Conservation (phyloP, 2,329 filamentous ascomycete genomes). For the Calonectria crousiana region DNA sequence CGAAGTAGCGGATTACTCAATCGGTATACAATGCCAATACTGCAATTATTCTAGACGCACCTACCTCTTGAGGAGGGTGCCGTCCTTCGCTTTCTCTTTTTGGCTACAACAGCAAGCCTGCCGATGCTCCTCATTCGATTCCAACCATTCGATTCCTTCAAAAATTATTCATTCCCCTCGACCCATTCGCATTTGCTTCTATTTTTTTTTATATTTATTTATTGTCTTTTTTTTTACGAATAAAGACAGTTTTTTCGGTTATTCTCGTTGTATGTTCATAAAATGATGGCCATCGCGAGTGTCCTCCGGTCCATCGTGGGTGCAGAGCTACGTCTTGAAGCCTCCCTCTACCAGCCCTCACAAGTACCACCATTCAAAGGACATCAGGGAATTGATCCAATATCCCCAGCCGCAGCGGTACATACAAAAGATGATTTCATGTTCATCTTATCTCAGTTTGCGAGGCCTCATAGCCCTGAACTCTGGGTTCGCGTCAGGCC, state of each 20-base stretch:
- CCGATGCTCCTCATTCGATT: background rate
- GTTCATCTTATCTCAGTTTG: background rate
- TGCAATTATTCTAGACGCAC: too few relatives aligned
- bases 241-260: background rate
- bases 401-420: background rate
- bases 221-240: background rate
- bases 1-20: constrained; percentile 22
- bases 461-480: background rate
- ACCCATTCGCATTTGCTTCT: background rate
- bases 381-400: background rate
- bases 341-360: too few relatives aligned
- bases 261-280: too few relatives aligned
- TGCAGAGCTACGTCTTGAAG: too few relatives aligned
- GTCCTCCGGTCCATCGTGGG: too few relatives aligned
- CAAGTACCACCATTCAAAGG: too few relatives aligned
- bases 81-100: constrained; percentile 9
- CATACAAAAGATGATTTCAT: background rate
- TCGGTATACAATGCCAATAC: background rate
- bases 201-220: too few relatives aligned
- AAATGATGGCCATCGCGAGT: too few relatives aligned
- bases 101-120: background rate
- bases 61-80: constrained; percentile 3
- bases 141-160: background rate
- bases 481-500: background rate
- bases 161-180: background rate